Conservation (phyloP, 805 yeast genomes). For the Teunomyces stri region DNA sequence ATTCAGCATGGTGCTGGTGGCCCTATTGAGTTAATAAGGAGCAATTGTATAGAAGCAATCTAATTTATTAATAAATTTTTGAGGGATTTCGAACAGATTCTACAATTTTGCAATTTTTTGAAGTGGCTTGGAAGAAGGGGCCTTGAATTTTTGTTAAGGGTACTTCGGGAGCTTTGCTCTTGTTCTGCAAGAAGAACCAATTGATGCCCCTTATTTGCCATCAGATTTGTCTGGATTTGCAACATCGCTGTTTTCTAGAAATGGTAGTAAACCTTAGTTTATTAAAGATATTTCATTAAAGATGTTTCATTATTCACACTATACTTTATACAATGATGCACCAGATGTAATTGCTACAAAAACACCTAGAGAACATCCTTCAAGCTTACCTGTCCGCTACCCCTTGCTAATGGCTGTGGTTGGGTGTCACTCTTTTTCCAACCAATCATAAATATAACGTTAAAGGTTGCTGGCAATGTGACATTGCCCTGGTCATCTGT, state of each 20-base stretch:
- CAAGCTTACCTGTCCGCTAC: slow-evolving; percentile 65
- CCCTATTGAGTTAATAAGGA: too few relatives aligned
- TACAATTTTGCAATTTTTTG: not conserved
- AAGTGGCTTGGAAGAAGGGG: not conserved
- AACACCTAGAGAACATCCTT: slow-evolving; percentile 52
- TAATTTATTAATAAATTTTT: not conserved
- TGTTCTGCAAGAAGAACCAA: not conserved
- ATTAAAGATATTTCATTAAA: too few relatives aligned
- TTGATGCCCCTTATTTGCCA: too few relatives aligned
- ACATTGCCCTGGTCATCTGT: slow-evolving; percentile 41
- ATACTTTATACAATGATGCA: not conserved
- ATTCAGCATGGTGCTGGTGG: too few relatives aligned
- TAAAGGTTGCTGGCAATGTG: slow-evolving; percentile 74
- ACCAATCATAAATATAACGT: slow-evolving; percentile 81
- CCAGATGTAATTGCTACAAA: not conserved
- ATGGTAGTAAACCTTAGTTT: too few relatives aligned
- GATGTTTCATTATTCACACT: not conserved
- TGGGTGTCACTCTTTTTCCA: slow-evolving; percentile 76
- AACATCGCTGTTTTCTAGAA: too few relatives aligned
- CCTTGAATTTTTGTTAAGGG: too few relatives aligned
- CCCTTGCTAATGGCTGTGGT: slow-evolving; percentile 72
- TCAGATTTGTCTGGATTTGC: too few relatives aligned
- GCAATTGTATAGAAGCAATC: too few relatives aligned
- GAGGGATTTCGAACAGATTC: not conserved
- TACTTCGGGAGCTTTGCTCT: not conserved